Evolutionary conservation across 306 rosid species (phyloP), one percentile per base, ranked within the genome.

Genomic region (Cajanus cajan): DNA sequence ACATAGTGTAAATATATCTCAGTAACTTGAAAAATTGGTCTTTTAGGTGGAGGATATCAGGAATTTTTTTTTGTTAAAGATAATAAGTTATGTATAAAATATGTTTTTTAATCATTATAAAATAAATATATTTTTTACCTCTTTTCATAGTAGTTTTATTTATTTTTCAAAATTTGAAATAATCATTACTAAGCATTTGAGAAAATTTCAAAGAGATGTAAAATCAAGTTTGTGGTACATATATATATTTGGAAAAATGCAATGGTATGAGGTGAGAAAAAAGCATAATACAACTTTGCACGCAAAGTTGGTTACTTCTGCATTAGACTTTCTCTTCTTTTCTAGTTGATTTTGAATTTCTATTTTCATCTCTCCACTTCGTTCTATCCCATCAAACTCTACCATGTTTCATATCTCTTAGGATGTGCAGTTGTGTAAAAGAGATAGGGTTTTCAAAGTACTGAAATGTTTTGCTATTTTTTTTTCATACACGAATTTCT

Each of bases 271-370:
- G 65, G 31, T 37, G 81, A 80, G 58, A 44, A 81, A 71, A 70
- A 78, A 82, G 68, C 80, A 81, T 68, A 50, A 24, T 9, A 28
- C 80, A 78, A 66, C 78, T 78, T 81, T 83, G 85, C 78, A 64
- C 43, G 67, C 24, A 85, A 76, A 85, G 89, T 82, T 77, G 79
- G 11, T 34, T 37, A 36, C 57, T 39, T 50, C 61, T 63, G 58
- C 64, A 21, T 40, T 22, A 31, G 45, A 73, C 41, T 57, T 55
- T 79, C 68, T 84, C 64, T 54, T 54, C 82, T 28, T 22, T 76
- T 75, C 22, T 75, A 8, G 83, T 72, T 72, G 83, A 80, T 72
- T 70, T 24, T 71, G 55, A 43, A 48, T 61, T 71, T 63, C 64
- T 63, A 61, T 71, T 65, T 80, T 48, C 58, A 63, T 71, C 74